These are phyloP conservation scores for Cercospora janseana DNA, from an alignment of 2,329 filamentous ascomycete species.

Conservation along the genomic window DNA sequence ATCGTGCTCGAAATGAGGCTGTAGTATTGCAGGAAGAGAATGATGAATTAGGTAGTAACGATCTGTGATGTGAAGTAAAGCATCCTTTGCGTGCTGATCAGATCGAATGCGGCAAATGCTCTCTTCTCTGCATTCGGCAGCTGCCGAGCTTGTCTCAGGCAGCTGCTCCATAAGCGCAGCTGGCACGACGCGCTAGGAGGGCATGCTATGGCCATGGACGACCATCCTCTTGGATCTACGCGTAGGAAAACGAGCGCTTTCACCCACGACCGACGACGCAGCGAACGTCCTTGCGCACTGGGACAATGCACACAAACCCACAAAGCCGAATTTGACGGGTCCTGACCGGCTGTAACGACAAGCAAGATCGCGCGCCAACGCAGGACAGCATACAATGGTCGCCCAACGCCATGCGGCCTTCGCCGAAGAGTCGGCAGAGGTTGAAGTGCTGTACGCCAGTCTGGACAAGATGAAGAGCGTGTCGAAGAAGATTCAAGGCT, in stretches of 20 bases:
- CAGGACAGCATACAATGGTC: conserved; percentile 47
- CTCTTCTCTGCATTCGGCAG: not conserved
- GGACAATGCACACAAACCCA: not conserved
- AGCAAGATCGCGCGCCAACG: too few species aligned
- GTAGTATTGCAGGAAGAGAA: not conserved
- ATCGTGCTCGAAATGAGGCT: not conserved
- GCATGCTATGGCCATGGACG: too few species aligned
- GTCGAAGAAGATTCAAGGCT: conserved; percentile 93
- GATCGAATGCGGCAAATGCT: not conserved
- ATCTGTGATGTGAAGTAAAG: too few species aligned
- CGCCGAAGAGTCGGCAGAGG: conserved; percentile 66
- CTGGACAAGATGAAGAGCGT: conserved; percentile 90
- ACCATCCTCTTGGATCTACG: too few species aligned
- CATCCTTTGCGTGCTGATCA: too few species aligned
- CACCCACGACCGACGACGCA: too few species aligned
- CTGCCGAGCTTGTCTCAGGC: not conserved
- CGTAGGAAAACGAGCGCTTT: too few species aligned
- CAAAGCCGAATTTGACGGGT: too few species aligned
- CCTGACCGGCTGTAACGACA: too few species aligned
- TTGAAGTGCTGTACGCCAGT: conserved; percentile 64
- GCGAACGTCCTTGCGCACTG: not conserved
- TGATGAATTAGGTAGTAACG: not conserved
- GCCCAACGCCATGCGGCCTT: conserved; percentile 57
- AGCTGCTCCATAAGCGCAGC: not conserved
- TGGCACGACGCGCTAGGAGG: not conserved